Conservation (phyloP, 2,329 filamentous ascomycete genomes). For the Cladosporium sphaerospermum region DNA sequence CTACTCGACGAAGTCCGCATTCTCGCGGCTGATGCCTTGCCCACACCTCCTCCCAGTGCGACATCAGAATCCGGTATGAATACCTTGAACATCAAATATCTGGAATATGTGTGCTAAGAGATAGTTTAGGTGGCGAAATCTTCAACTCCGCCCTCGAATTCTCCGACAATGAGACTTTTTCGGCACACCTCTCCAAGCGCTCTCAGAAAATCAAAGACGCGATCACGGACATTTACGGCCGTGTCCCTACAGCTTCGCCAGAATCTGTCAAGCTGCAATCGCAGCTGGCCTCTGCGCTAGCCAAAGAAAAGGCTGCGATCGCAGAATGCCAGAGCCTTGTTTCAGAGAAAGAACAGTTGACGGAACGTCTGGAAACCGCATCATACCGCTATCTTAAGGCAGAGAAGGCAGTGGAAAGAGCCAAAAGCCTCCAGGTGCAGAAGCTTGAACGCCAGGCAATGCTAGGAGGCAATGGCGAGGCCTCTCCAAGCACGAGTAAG, state of each 20-base stretch:
- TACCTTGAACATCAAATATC: constrained; percentile 16
- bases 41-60: constrained; percentile 25
- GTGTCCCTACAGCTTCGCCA: constrained; percentile 48
- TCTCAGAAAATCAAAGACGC: constrained; percentile 69
- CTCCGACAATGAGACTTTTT: constrained; percentile 56
- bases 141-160: constrained; percentile 51
- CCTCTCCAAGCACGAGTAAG: constrained; percentile 12
- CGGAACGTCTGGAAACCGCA: constrained; percentile 79
- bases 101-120: constrained; percentile 27
- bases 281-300: constrained; percentile 68
- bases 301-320: constrained; percentile 74
- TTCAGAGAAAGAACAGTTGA: constrained; percentile 75
- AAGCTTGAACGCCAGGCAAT: constrained; percentile 88
- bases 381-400: constrained; percentile 90
- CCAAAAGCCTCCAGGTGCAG: constrained; percentile 81
- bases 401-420: constrained; percentile 86
- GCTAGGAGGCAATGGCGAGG: constrained; percentile 52
- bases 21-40: constrained; percentile 33
- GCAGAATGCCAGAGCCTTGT: constrained; percentile 69
- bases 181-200: constrained; percentile 71
- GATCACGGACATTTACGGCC: constrained; percentile 61
- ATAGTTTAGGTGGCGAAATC: constrained; percentile 28
- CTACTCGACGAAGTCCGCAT: constrained; percentile 45
- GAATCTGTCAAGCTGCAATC: constrained; percentile 68
- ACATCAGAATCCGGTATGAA: constrained; percentile 27